Evolutionary conservation across 257 asterid species (phyloP), one percentile per base, ranked within the genome.

Genomic region (Marsdenia floribunda): DNA sequence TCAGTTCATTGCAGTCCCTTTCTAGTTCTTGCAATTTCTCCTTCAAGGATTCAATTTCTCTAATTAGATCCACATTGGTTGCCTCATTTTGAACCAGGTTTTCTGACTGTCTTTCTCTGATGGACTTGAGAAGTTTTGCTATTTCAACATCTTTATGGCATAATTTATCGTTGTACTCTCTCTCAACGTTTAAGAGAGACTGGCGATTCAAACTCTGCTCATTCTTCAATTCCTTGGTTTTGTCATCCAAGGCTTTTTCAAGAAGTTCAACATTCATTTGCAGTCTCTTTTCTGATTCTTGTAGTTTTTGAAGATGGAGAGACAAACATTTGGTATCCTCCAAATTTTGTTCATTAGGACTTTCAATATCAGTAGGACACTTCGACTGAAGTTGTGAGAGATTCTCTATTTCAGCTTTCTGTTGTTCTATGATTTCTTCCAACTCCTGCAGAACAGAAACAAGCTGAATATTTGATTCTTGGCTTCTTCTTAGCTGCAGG

Each of bases 361-460:
- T 77, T 58, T 79, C 85, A 14, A 67, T 54, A 22, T 83, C 83
- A 21, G 72, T 29, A 21, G 75, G 26, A 22, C 50, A 75, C 40
- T 79, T 78, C 64, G 33, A 26, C 52, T 79, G 81, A 26, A 82
- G 82, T 53, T 87, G 76, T 24, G 91, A 85, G 81, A 90, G 88
- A 58, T 82, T 83, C 78, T 89, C 90, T 65, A 93, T 88, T 76
- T 93, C 96, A n/a, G 50, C 46, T 73, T 81, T 93, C 86, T 93
- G 98, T 55, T 82, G 87, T 75, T 91, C 94, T 68, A 88, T 83
- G 9, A 89, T 90, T 77, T 87, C 89, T 77, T 93, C 96, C 4
- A 93, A 87, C 85, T 91, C 98, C 76, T 90, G 98, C 80, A 93
- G 96, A 81, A 93, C 89, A 33, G 88, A 77, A 85, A 93, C 85